Evolutionary conservation across 768 basidiomycete genomes (phyloP), one percentile per base, ranked within the genome.

Genomic region (Leccinum uliginosum): DNA sequence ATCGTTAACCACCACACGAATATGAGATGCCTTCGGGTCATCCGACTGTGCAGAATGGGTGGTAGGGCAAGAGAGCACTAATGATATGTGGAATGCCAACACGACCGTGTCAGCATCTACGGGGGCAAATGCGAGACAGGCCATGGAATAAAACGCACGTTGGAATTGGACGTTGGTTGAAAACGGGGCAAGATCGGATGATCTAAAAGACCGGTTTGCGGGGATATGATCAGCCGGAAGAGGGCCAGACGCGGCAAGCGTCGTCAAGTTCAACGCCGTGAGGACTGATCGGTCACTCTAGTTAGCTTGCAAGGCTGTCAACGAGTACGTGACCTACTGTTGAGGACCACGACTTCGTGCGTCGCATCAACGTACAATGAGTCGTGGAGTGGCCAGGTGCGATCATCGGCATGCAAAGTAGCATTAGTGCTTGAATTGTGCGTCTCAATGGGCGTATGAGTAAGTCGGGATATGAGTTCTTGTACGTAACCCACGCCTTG

Each of bases 131-230:
- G 23, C 12, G 4, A 21, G 27, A 29, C 19, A 7, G 23, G 23
- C 21, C 21, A 15, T 6, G 27, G 32, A 54, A 64, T 9, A 14
- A 74, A 80, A 55, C 70, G 21, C 72, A 93, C 91, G 76, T 73
- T 96, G 93, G 78, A 95, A 87, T 66, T 92, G 90, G 21, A 95
- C 69, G 64, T 95, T 95, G 26, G 93, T 89, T 0, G 86, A 87
- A 71, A 97, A 97, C 0, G 93, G 93, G 19, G 89, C 85, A 38
- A 93, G 76, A 60, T 93, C 82, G 5, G 91, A 81, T 0, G 83
- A 78, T 63, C 82, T 84, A 78, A 91, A 96, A 0, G 86, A 77
- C 14, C 83, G 78, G 49, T 86, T 73, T 7, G 69, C 59, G 0
- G 83, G 85, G 24, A 93, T 86, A 63, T 90, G 87, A 54, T 85